Base-by-base conservation (phyloP, 2,329 filamentous ascomycete species). In the Colletotrichum liaoningense region DNA sequence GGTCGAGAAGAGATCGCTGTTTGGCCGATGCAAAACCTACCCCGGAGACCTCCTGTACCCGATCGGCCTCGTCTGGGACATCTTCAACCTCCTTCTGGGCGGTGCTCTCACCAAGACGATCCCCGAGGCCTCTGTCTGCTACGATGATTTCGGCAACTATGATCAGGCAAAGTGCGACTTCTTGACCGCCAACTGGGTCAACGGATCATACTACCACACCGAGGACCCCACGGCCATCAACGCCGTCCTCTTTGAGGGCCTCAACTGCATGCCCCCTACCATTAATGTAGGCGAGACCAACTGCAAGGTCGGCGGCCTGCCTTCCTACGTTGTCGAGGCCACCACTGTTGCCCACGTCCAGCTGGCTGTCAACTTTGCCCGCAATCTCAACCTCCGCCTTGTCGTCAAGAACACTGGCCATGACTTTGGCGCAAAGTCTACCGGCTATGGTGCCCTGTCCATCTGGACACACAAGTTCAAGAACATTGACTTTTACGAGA, bases 401-500 rank as follows among this genome's bases (percentile, higher is more conserved):
- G 77, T 82, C 8, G 77, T 87, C 35, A 86, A 85, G 69, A 81
- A 81, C 49, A 83, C 81, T 4, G 81, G 86, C 35, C 83, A 87
- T 33, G 85, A 88, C 69, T 85, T 83, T 54, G 77, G 85, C 16
- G 86, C 86, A 6, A 83, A 85, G 5, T 87, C 84, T 6, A 82
- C 81, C 24, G 86, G 84, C 0, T 84, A 85, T 0, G 88, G 89
- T 3, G 86, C 88, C 0, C 79, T 91, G 2, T 88, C 84, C 4
- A 85, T 90, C 73, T 90, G 88, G 89, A 86, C 84, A 0, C 88
- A 88, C 63, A 79, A 89, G 73, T 77, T 89, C 12, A 87, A 87
- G 22, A 76, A 82, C n/a, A 78, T 74, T 30, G 57, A 59, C 16
- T 74, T 60, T 28, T 22, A 73, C 59, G 58, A 74, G 52, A 69